Percentiles rank a stretch among this genome's conserved stretches.
Evolutionary conservation across 2,329 filamentous ascomycete genomes (phyloP).

Genomic region (Fusarium sp.): DNA sequence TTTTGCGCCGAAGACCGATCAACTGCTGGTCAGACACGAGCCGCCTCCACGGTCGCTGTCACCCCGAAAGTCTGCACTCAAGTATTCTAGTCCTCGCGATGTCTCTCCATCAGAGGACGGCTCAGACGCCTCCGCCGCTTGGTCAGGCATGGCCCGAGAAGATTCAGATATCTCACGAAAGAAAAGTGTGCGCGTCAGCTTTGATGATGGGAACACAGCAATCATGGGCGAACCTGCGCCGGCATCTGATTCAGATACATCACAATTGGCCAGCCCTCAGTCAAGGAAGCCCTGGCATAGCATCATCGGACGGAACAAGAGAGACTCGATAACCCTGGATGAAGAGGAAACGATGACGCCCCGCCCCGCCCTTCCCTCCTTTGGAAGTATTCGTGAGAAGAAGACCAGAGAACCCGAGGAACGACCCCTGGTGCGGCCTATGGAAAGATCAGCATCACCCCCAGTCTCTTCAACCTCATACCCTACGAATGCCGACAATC

Average conservation of each 20-base stretch:
- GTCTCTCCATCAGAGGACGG: conserved; percentile 63
- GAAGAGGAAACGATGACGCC: conserved; percentile 79
- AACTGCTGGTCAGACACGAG: conserved; percentile 70
- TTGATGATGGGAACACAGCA: conserved; percentile 73
- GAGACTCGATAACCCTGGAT: conserved; percentile 61
- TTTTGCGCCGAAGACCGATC: conserved; percentile 70
- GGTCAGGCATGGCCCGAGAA: conserved; percentile 48
- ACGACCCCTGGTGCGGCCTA: conserved; percentile 68
- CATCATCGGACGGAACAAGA: conserved; percentile 60
- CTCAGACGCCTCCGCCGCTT: conserved; percentile 57
- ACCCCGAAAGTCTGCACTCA: conserved; percentile 81
- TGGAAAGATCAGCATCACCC: conserved; percentile 52
- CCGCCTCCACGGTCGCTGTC: conserved; percentile 79
- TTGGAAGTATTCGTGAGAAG: conserved; percentile 78
- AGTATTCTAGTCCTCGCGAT: conserved; percentile 67
- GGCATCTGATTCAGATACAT: conserved; percentile 54
- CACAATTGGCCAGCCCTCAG: conserved; percentile 53
- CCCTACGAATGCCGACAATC: conserved; percentile 47
- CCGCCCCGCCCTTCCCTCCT: conserved; percentile 78
- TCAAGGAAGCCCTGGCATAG: conserved; percentile 64
- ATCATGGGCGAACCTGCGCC: conserved; percentile 63
- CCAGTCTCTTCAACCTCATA: conserved; percentile 12
- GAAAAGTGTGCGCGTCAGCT: conserved; percentile 81
- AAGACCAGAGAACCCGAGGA: conserved; percentile 66
- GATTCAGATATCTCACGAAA: conserved; percentile 62